phyloP scores from a whole-genome alignment of 306 rosid species.

The Vigna hirtella region DNA sequence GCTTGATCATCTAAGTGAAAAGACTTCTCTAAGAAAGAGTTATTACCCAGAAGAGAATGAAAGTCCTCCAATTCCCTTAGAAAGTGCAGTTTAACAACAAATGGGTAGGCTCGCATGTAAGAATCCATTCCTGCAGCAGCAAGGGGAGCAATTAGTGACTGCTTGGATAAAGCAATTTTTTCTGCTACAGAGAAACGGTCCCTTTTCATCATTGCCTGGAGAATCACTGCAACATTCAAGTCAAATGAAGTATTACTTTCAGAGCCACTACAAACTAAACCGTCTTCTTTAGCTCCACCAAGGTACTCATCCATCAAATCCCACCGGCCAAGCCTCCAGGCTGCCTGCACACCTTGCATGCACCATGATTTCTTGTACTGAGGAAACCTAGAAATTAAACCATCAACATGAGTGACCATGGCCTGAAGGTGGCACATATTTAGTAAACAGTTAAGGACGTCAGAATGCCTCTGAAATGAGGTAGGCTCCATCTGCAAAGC shows the following conservation, averaged over 20 bases:
- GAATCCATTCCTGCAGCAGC: constrained; percentile 99
- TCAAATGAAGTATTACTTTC: constrained; percentile 97
- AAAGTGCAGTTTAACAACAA: constrained; percentile 93
- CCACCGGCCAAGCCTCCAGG: constrained; percentile 99
- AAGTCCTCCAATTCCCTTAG: constrained; percentile 91
- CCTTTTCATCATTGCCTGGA: constrained; percentile 95
- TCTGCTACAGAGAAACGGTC: constrained; percentile 86
- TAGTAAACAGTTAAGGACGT: constrained; percentile 88
- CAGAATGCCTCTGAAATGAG: constrained; percentile 96
- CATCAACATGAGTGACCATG: constrained; percentile 98
- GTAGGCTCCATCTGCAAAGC: constrained; percentile 95
- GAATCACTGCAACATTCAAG: constrained; percentile 92
- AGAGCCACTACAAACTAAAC: constrained; percentile 82
- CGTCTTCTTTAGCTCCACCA: constrained; percentile 84
- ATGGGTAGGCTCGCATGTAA: constrained; percentile 89
- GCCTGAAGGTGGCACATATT: constrained; percentile 99
- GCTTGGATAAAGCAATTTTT: constrained; percentile 89
- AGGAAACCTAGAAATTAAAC: constrained; percentile 84
- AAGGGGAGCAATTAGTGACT: constrained; percentile 86
- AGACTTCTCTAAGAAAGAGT: constrained; percentile 85
- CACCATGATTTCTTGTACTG: constrained; percentile 93
- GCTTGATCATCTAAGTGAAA: constrained; percentile 66
- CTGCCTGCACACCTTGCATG: constrained; percentile 99
- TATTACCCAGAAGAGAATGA: constrained; percentile 72
- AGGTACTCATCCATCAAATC: constrained; percentile 98